Evolutionary conservation across 108 stramenopile species (phyloP), one percentile per base, ranked within the genome.

Genomic region (Conticribra weissflogii): DNA sequence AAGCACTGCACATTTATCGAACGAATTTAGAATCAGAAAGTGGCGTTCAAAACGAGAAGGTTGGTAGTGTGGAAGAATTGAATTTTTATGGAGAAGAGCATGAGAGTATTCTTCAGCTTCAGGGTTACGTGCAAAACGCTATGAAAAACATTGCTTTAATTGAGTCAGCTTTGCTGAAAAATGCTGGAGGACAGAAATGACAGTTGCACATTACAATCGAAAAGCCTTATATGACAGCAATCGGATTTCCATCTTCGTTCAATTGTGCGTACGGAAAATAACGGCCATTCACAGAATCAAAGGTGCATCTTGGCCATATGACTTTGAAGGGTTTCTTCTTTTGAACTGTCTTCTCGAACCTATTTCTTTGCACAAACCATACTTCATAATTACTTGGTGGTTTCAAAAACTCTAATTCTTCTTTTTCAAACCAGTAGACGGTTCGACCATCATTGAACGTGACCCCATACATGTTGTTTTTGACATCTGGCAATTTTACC

Each of bases 371-470:
- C 0, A 88, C 87, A 64, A 66, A 88, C 87, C 85, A 88, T 14
- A 91, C 33, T 79, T 91, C 82, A 63, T 88, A 88, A 62, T 84
- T 88, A 18, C 63, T 46, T 29, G 70, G 63, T 17, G 72, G 77
- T 47, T 84, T 77, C 2, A 80, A 66, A 33, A 91, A 56, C 48
- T 84, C 79, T 19, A 91, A 33, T 25, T 89, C 85, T 17, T 70
- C 51, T 24, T 54, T 59, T 31, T 41, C 30, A 66, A 89, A 89
- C 34, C 53, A 62, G 83, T 91, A 91, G 28, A 56, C 27, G 34
- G 90, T 83, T 3, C 90, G 30, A 23, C 85, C 83, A 60, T 86
- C 54, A 68, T 89, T 91, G 78, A 91, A 91, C 15, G 88, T 75
- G 23, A 91, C 83, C 22, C 65, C 73, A 63, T 82, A 79, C 25